phyloP scores from a whole-genome alignment of 345 rosid species.

The Lumnitzera racemosa region DNA sequence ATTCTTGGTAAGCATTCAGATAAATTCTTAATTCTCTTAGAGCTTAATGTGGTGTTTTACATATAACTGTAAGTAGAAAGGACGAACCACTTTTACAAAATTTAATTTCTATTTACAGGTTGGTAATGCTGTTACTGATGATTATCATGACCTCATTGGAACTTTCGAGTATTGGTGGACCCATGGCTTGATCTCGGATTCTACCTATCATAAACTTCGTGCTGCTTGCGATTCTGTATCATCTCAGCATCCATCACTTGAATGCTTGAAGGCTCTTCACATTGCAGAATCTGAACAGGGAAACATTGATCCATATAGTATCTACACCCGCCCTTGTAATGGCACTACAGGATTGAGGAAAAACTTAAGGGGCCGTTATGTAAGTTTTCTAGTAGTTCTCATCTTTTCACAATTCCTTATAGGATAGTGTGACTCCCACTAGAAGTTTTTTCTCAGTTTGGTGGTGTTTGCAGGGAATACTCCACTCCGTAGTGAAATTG shows the following conservation, averaged over 20 bases:
- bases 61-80: too few relatives aligned
- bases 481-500: too few relatives aligned
- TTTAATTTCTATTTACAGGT: slow-evolving; percentile 36
- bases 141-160: slow-evolving; percentile 72
- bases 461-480: too few relatives aligned
- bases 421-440: too few relatives aligned
- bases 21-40: too few relatives aligned
- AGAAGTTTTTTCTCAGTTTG: too few relatives aligned
- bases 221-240: slow-evolving; percentile 49
- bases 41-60: too few relatives aligned
- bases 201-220: slow-evolving; percentile 52
- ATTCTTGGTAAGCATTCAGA: slow-evolving; percentile 53
- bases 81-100: background rate
- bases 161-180: slow-evolving; percentile 97
- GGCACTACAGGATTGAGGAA: slow-evolving; percentile 39
- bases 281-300: slow-evolving; percentile 68
- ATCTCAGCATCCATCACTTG: slow-evolving; percentile 56
- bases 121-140: slow-evolving; percentile 94
- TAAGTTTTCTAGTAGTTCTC: slow-evolving; percentile 24
- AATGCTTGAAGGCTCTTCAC: slow-evolving; percentile 50
- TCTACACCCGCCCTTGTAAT: slow-evolving; percentile 75
- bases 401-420: too few relatives aligned
- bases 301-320: slow-evolving; percentile 76
- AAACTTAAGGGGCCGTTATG: slow-evolving; percentile 63
- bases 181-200: slow-evolving; percentile 92